phyloP scores from a whole-genome alignment of 805 yeast species.

The Saturnispora hagleri region DNA sequence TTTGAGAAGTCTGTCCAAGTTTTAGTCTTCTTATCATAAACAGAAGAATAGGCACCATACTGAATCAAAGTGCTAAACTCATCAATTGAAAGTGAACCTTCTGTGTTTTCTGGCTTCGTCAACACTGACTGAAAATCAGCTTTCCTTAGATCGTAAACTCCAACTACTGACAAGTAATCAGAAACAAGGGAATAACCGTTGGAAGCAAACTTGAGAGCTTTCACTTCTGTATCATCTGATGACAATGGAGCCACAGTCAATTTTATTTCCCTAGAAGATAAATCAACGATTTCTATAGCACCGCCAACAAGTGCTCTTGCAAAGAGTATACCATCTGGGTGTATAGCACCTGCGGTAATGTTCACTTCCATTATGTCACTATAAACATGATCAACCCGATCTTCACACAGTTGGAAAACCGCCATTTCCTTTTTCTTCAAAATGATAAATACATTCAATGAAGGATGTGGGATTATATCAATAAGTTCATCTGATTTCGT shows the following conservation, averaged over 20 bases:
- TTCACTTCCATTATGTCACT: constrained; percentile 1
- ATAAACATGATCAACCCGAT: constrained; percentile 6
- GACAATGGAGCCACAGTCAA: constrained; percentile 6
- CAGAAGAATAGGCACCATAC: not conserved
- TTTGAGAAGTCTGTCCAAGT: not conserved
- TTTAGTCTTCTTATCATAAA: constrained; percentile 9
- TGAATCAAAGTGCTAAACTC: constrained; percentile 6
- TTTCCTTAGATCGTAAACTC: constrained; percentile 22
- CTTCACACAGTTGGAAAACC: constrained; percentile 2
- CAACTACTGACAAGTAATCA: constrained; percentile 11
- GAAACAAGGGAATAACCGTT: constrained; percentile 55
- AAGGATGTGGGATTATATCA: constrained; percentile 11
- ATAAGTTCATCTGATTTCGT: not conserved
- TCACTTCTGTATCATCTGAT: not conserved
- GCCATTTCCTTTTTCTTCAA: constrained; percentile 3
- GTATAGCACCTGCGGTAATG: constrained; percentile 10
- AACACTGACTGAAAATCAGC: constrained; percentile 2
- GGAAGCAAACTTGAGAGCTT: constrained; percentile 11
- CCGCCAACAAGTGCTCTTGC: constrained; percentile 10
- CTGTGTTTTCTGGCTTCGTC: not conserved
- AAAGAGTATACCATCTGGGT: constrained; percentile 17
- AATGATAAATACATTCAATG: constrained; percentile 9
- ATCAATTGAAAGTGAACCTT: constrained; percentile 7
- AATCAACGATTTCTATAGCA: constrained; percentile 12
- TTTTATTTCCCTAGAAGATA: constrained; percentile 7